Evolutionary conservation across 163 green algal species (phyloP), one percentile per base, ranked within the genome.

Genomic region (Volvox carteri): DNA sequence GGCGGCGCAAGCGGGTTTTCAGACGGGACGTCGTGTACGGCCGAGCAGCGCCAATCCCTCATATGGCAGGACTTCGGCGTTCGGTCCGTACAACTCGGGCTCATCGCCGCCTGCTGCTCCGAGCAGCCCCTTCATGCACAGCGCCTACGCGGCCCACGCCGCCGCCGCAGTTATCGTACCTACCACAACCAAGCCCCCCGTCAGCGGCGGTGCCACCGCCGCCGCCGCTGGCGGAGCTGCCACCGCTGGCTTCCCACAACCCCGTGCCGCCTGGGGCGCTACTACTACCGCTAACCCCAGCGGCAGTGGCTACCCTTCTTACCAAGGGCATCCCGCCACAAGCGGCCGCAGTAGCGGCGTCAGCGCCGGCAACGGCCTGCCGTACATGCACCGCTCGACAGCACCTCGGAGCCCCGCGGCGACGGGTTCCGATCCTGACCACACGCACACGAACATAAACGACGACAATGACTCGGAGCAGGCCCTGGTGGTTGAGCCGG

Each of bases 41-140:
- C 81, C 81, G 19, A 77, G n/a, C 65, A 88, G 83, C 83, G 83
- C 83, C 16, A 88, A 81, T 52, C 48, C 48, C 8, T 56, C 78
- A 25, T 86, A 76, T 56, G 78, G 78, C 58, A 85, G 77, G 50
- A 56, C 77, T 0, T 52, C 77, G 11, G 23, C 56, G 4, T 84
- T 70, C 48, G 68, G 23, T 16, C 14, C 44, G 2, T 83, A 83
- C 75, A 50, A 62, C 19, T 18, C 25, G 30, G 77, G 77, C 7
- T 48, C 54, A 6, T 62, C 52, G 5, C 77, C 52, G 23, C 52
- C 77, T 18, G 77, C 5, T 52, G 77, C 23, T 52, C 8, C 33
- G 23, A 33, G 75, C 14, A 84, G 25, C 16, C 75, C 52, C 75
- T 84, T 78, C 70, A 54, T 54, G 18, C 70, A 58, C 33, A 35